Evolutionary conservation across 179 eudicot species (phyloP), one percentile per base, ranked within the genome.

Genomic region (Dionaea muscipula): DNA sequence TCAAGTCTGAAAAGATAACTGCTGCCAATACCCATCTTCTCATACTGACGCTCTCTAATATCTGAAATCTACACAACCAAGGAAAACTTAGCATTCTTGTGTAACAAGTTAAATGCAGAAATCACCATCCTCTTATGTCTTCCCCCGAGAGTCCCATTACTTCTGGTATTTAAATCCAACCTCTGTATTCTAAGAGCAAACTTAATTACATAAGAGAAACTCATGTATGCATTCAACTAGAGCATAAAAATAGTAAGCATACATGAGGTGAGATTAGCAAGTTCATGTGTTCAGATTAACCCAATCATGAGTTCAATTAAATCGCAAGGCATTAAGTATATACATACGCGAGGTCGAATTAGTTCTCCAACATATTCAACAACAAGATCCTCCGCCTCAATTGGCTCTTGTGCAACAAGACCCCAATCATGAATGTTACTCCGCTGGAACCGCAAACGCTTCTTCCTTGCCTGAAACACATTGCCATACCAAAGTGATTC

Each of bases 391-490:
- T 88, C 99, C 4, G 94, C 85, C 60, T 93, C 99, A 70, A 93
- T 93, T 53, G 99, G 87, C 71, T 93, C 99, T 43, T 74, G 75
- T 7, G 94, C 99, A 76, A 88, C 79, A 73, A 93, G 94, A 60
- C 99, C 99, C 99, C 99, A 93, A 52, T 88, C 99, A 65, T 93
- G 99, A 66, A 93, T 93, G 83, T 83, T 93, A 69, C 99, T 93
- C 67, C 78, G 72, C 59, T 93, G 99, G 62, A 93, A 93, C 59
- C 99, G 81, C 23, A 93, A 63, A 26, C 77, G 87, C 71, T 93
- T 93, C 65, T 88, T 93, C 73, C 99, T 80, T 37, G 96, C 95
- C 99, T 93, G 81, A 25, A 49, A 49, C 15, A 17, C 18, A 10
- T 35, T 48, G 49, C 47, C 26, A 19, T 13, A 68, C 65, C 28